A percentile compares a stretch with the other conserved stretches of the same genome.
phyloP scores from a whole-genome alignment of 306 rosid genomes.

The Fragaria iinumae region DNA sequence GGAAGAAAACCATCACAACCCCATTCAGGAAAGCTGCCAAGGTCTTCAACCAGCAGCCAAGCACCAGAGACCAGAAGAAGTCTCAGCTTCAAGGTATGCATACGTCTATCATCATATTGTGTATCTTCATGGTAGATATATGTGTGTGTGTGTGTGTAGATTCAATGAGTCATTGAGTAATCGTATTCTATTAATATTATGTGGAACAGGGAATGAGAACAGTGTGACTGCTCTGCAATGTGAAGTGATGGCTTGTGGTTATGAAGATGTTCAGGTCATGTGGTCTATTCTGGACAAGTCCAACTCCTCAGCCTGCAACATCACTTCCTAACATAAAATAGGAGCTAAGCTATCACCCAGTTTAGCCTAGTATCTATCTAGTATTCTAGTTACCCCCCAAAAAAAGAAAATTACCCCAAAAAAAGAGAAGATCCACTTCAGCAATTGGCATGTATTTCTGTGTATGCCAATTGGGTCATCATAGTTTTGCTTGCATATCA shows the following conservation, averaged over 20 bases:
- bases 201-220: slow-evolving; percentile 54
- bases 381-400: not conserved
- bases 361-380: not conserved
- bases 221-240: slow-evolving; percentile 72
- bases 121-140: not conserved
- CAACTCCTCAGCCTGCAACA: slow-evolving; percentile 51
- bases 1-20: slow-evolving; percentile 90
- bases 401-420: not conserved
- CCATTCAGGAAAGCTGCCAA: slow-evolving; percentile 89
- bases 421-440: not conserved
- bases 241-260: slow-evolving; percentile 93
- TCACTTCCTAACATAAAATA: slow-evolving; percentile 41
- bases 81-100: slow-evolving; percentile 55
- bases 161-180: not conserved
- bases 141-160: not conserved
- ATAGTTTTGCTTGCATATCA: slow-evolving; percentile 11
- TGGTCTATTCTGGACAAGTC: slow-evolving; percentile 96
- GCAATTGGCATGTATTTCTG: slow-evolving; percentile 11
- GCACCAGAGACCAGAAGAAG: slow-evolving; percentile 50
- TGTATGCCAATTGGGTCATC: slow-evolving; percentile 16
- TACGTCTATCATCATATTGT: not conserved
- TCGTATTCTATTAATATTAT: not conserved
- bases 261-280: slow-evolving; percentile 97
- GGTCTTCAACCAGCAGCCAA: slow-evolving; percentile 64
- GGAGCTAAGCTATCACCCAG: slow-evolving; percentile 3